Conservation (phyloP, 352 stramenopile genomes). For the Phytophthora sp. region DNA sequence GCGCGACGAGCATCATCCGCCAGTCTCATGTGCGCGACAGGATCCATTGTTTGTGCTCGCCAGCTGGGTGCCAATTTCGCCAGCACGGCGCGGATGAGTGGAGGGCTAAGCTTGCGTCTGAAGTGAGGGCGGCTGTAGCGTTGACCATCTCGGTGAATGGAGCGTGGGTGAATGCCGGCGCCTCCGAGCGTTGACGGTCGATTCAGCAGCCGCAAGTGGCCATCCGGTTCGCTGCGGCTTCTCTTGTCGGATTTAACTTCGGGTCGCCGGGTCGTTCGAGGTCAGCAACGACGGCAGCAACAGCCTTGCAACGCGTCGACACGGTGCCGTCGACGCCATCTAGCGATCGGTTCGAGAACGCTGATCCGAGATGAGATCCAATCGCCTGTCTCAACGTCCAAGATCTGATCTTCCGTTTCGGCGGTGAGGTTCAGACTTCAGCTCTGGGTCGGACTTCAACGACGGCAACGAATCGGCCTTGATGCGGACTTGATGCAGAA, state of each 20-base stretch:
- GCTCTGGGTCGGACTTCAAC: too few relatives aligned
- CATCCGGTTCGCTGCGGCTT: background rate
- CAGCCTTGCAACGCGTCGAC: background rate
- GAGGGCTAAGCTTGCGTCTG: background rate
- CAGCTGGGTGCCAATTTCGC: background rate
- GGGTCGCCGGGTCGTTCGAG: background rate
- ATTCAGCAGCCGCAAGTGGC: too few relatives aligned
- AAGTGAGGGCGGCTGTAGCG: background rate
- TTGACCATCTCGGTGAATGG: background rate
- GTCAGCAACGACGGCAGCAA: background rate
- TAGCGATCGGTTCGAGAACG: background rate
- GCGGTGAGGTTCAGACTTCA: constrained; percentile 1
- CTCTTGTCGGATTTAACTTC: constrained; percentile 9
- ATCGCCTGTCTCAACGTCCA: constrained; percentile 4
- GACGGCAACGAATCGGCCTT: too few relatives aligned
- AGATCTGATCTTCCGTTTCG: constrained; percentile 12
- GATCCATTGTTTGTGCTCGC: constrained; percentile 4
- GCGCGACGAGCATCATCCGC: background rate
- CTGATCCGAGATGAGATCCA: constrained; percentile 1
- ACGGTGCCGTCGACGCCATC: background rate
- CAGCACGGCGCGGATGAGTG: constrained; percentile 5
- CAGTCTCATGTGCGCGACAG: background rate
- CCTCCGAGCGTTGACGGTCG: background rate
- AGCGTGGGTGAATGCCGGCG: too few relatives aligned
- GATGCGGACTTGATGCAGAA: background rate